Conservation (phyloP, 768 basidiomycete species). For the Hygrophorus pudorinus region DNA sequence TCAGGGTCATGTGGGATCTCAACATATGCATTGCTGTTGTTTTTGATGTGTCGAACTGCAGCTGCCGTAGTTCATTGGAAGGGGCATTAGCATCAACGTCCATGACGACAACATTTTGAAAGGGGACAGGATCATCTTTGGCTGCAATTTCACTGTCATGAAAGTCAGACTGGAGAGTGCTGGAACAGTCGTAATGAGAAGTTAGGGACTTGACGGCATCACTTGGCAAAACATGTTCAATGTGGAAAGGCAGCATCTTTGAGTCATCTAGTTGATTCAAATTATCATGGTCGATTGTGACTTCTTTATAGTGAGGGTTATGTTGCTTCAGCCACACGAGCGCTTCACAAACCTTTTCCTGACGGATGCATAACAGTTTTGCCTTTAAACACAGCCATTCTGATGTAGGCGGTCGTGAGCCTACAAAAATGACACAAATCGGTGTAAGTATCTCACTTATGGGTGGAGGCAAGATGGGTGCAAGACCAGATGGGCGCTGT, state of each 20-base stretch:
- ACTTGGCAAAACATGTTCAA: constrained; percentile 15
- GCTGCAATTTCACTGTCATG: neutral
- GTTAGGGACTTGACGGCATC: constrained; percentile 8
- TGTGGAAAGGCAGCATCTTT: constrained; percentile 17
- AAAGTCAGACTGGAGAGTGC: no score
- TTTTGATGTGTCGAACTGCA: constrained; percentile 25
- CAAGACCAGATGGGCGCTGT: constrained; percentile 20
- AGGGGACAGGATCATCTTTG: neutral
- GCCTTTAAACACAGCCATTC: constrained; percentile 25
- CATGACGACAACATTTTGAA: no score
- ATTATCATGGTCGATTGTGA: constrained; percentile 16
- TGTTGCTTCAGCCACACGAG: constrained; percentile 25
- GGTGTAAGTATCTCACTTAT: constrained; percentile 24
- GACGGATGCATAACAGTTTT: constrained; percentile 22
- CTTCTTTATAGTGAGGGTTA: constrained; percentile 24
- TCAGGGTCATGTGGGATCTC: no score
- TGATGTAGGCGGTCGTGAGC: constrained; percentile 14
- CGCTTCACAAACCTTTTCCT: constrained; percentile 21
- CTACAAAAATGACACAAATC: constrained; percentile 32
- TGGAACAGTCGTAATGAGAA: constrained; percentile 13
- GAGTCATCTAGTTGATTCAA: constrained; percentile 13
- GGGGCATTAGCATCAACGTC: constrained; percentile 20
- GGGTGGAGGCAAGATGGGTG: constrained; percentile 22
- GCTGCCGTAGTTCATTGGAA: constrained; percentile 21
- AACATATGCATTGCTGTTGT: no score